Base-by-base conservation (phyloP, 495 filamentous ascomycete species). In the Aspergillus nanangensis region DNA sequence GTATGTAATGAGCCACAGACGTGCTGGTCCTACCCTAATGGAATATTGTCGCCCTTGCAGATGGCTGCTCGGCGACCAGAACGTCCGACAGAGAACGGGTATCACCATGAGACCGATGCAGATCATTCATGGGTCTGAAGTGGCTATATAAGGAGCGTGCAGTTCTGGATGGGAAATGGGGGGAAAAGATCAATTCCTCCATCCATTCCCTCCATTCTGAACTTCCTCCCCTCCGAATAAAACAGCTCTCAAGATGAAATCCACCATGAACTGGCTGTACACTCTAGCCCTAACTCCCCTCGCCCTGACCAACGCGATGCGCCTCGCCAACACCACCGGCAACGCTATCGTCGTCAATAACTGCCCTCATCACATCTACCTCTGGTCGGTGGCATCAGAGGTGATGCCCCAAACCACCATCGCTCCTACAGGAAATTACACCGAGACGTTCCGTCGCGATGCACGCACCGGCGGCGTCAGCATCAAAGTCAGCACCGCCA, bases 341-440 rank as follows among this genome's bases (percentile, higher is more conserved):
- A 54, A 55, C 19, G 79, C 79, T 23, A 51, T 69, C 13, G 63
- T 83, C 19, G 27, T 47, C 46, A 83, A 83, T 61, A 57, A 70
- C 23, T 81, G 77, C 67, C 0, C 42, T 13, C 23, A 39, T 22
- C 51, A 70, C 35, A 57, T 81, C 24, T 76, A 79, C 47, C 37
- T 80, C 52, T 82, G 78, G 78, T 77, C 76, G 14, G 78, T 83
- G 15, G 72, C 70, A 34, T 48, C 56, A 3, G 35, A 46, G 7
- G 51, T 76, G 39, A 54, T 52, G 1, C 60, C 67, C 18, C 56
- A 57, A 36, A 52, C 50, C 17, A 52, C 68, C 5, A 1, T 68
- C 10, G 23, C 27, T 3, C 58, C 60, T 3, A 44, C 39, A 25
- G 19, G 45, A 7, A 35, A 31, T 15, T 76, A 74, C 57, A 49